Percentiles rank a stretch among this genome's conserved stretches.
Conservation (phyloP, 148 eudicot genomes). For the Polygonum maritimum region DNA sequence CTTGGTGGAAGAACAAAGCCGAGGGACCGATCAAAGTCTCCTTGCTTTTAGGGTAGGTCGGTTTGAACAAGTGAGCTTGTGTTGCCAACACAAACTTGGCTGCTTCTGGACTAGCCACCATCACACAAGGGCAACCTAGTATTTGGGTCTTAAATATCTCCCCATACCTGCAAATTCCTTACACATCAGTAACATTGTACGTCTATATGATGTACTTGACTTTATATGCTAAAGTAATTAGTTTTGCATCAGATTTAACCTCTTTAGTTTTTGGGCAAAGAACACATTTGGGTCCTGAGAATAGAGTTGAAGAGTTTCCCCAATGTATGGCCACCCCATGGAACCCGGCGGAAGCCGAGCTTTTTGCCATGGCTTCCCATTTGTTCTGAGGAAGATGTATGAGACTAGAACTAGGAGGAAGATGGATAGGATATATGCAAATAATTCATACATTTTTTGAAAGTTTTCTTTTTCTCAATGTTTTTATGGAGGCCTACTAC, state of each 20-base stretch:
- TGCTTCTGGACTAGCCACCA: conserved; percentile 56
- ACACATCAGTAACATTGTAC: background rate
- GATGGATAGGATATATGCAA: conserved; percentile 12
- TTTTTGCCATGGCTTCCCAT: conserved; percentile 10
- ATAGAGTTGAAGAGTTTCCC: conserved; percentile 43
- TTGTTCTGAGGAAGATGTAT: conserved; percentile 11
- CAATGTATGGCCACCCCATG: conserved; percentile 52
- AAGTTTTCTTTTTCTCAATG: background rate
- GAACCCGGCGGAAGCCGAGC: conserved; percentile 48
- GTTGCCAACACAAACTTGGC: conserved; percentile 35
- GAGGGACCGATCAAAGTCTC: conserved; percentile 38
- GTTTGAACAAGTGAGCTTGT: conserved; percentile 46
- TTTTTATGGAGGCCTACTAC: background rate
- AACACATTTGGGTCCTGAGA: conserved; percentile 46
- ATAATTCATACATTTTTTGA: conserved; percentile 8
- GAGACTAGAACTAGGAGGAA: conserved; percentile 9
- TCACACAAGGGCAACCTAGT: conserved; percentile 48
- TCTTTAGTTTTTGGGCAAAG: conserved; percentile 37
- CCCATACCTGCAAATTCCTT: conserved; percentile 31
- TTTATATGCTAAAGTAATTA: background rate
- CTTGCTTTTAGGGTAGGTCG: conserved; percentile 49
- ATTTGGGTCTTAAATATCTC: conserved; percentile 45
- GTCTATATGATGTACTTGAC: background rate
- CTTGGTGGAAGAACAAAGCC: conserved; percentile 53
- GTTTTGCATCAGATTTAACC: conserved; percentile 8